Base-by-base conservation (phyloP, 2,329 filamentous ascomycete species). In the Ilyonectria destructans region DNA sequence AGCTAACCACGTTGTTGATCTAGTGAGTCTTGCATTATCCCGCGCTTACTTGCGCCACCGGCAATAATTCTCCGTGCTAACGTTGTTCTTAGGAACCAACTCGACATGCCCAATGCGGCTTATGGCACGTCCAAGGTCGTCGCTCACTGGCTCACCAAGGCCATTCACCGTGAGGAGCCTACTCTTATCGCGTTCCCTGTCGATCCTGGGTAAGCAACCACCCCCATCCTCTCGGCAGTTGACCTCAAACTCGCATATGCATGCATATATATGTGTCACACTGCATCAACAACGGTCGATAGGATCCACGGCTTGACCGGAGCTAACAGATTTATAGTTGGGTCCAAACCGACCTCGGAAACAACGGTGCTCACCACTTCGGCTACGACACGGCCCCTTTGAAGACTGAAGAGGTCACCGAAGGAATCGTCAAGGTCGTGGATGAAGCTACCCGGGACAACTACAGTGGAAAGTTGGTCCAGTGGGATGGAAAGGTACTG, bases 101-200 rank as follows among this genome's bases (percentile, higher is more conserved):
- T 51, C 8, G 48, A 51, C 48, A 51, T 51, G 48, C 48, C 48
- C 23, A 51, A 51, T 51, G 48, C 48, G 48, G 48, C 48, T 29
- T 51, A 51, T 17, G 48, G 21, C 10, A 51, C 48, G 48, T 51
- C 48, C 21, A 51, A 51, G 48, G 48, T 51, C 21, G 48, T 51
- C 48, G 48, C 48, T 29, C 48, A 51, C 48, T 51, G 48, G 48
- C 48, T 51, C 21, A 51, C 48, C 23, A 51, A 51, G 48, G 48
- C 48, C 48, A 51, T 51, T 17, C 48, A 51, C 23, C 48, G 48
- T 17, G 48, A 51, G 21, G 48, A 51, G 9, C 48, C 48, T 15
- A 51, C 48, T 23, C 48, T 51, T 51, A 51, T 51, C 48, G 48
- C 48, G 48, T 51, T 51, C 48, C 48, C 48, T 15, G 48, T 51